Conservation (phyloP, 1,284 basidiomycete genomes). For the Austroboletus niveus region DNA sequence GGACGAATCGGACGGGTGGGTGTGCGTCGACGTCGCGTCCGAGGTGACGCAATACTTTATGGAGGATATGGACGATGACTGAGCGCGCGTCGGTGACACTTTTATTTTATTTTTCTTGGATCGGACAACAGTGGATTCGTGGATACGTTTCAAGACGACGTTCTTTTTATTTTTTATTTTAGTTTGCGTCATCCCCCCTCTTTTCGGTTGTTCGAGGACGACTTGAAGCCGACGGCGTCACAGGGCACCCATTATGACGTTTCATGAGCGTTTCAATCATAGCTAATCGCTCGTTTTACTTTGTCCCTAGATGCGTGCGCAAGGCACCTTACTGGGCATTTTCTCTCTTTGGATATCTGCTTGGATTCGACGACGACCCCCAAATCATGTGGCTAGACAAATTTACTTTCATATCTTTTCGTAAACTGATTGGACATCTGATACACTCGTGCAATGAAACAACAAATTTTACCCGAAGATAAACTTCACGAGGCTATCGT, state of each 20-base stretch:
- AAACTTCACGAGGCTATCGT: too few relatives aligned
- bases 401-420: not conserved
- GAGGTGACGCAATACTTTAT: slow-evolving; percentile 33
- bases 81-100: not conserved
- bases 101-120: not conserved
- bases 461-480: too few relatives aligned
- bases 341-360: not conserved
- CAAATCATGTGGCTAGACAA: not conserved
- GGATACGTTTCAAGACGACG: not conserved
- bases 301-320: slow-evolving; percentile 2
- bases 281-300: not conserved
- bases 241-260: not conserved
- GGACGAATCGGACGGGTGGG: slow-evolving; percentile 35
- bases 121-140: not conserved
- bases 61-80: slow-evolving; percentile 7
- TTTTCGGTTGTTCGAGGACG: not conserved
- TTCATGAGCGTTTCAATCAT: not conserved
- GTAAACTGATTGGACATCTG: not conserved
- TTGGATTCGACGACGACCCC: not conserved
- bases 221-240: not conserved
- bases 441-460: too few relatives aligned
- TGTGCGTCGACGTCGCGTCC: slow-evolving; percentile 42
- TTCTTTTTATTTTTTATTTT: not conserved
- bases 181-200: not conserved
- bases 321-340: not conserved